Base-by-base conservation (phyloP, 177 flowering plant species). In the Vitis hybrid region DNA sequence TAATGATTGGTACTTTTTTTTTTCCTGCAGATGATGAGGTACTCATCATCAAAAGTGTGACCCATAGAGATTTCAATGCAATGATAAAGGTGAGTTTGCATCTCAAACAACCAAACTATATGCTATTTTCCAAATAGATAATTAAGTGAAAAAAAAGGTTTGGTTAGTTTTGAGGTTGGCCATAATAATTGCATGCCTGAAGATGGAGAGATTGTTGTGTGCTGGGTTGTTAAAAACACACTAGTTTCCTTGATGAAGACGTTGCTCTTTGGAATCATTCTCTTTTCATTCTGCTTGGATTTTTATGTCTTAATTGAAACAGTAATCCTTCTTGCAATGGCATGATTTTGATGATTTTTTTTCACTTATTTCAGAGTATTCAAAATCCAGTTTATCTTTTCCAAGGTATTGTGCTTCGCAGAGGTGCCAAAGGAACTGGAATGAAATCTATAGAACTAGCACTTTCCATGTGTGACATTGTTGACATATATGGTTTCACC, bases 391-490 rank as follows among this genome's bases (percentile, higher is more conserved):
- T 95, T 66, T 95, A 95, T 78, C 94, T 95, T 60, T 95, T 95
- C 83, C 97, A 95, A 86, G 99, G 99, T 59, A 95, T 95, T 80
- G 99, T 95, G 19, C 79, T 95, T 10, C 86, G 99, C n/a, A 83
- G 97, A 85, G 99, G 99, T 72, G 99, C 99, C 68, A 93, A 95
- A 84, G 99, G 99, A 81, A 95, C 99, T 75, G 99, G 99, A 81
- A 93, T 93, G 97, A 95, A 95, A 81, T 88, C 99, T 73, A 82
- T 95, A 57, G 99, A 95, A 75, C 82, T 95, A 19, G 99, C 99
- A 52, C 96, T 93, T 62, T 95, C 98, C 55, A 90, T 95, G 96
- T 95, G 98, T 64, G 99, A 95, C 78, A 85, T 89, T 81, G 98
- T 95, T 66, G 91, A 95, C 76, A 93, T 95, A 62, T 95, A 95